Evolutionary conservation across 1,139 yeast species (phyloP), one percentile per base, ranked within the genome.

Genomic region (Debaryomyces coudertii): DNA sequence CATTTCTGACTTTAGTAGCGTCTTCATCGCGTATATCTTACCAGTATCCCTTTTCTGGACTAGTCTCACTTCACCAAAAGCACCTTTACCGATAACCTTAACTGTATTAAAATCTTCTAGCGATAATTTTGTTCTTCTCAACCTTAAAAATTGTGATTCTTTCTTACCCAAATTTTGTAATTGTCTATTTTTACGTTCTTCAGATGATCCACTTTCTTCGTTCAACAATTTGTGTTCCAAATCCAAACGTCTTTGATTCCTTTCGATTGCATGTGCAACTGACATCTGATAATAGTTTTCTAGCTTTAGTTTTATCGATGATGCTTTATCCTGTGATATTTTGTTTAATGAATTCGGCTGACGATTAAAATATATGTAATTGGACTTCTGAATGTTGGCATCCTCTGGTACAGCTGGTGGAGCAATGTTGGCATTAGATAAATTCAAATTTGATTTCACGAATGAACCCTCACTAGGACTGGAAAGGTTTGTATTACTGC

Each of bases 21-120:
- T 87, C 64, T 87, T 87, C 95, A 87, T 87, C 8, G 95, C 95
- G 66, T 86, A 87, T 14, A 87, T 86, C 62, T 87, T 87, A 43
- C 95, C 95, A 1, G 92, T 85, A 61, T 87, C 93, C 50, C 71
- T 77, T 71, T 87, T 87, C 63, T 87, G 95, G n/a, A 86, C 95
- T 49, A 87, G 69, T 57, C 95, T 71, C 39, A 87, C 95, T 60
- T 87, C 95, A 57, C 95, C 95, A 67, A 87, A 87, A 0, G 95
- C 95, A 63, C 95, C 95, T 62, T 87, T 87, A 55, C 95, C 95
- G 57, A 87, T 87, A 16, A 87, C 93, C 63, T 87, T 87, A 25
- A 87, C 92, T 0, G 93, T 86, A 47, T 74, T 79, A 62, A 87
- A 87, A 66, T 87, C 95, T 44, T 85, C 92, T 43, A 87, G 63